Evolutionary conservation across 306 rosid species (phyloP).

Genomic region (Malus orientalis): DNA sequence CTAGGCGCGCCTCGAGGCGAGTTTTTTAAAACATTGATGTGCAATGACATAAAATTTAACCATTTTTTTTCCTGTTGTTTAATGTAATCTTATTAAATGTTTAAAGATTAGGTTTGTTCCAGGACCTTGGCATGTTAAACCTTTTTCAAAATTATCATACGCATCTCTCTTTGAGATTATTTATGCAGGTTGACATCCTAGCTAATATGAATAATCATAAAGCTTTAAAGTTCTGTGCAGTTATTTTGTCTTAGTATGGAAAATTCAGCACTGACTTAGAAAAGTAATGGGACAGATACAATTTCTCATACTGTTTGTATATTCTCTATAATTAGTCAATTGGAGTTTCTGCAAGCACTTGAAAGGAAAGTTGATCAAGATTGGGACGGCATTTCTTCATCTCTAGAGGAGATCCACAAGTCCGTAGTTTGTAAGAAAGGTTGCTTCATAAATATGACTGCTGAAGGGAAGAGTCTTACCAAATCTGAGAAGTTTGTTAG

Average conservation of each 20-base stretch:
- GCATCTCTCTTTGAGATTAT: background rate
- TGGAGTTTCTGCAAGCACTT: conserved; percentile 69
- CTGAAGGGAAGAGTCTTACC: conserved; percentile 59
- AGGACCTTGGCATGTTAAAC: background rate
- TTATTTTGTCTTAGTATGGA: background rate
- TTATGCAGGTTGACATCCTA: background rate
- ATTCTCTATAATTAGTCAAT: conserved; percentile 48
- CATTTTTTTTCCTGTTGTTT: background rate
- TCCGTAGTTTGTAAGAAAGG: conserved; percentile 61
- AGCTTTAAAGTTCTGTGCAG: background rate
- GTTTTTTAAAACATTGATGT: background rate
- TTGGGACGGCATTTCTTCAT: conserved; percentile 72
- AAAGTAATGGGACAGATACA: background rate
- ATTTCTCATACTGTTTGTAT: conserved; percentile 5
- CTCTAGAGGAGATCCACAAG: conserved; percentile 86
- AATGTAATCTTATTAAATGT: background rate
- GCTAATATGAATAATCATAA: background rate
- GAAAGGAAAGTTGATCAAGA: conserved; percentile 85
- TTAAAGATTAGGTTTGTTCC: background rate
- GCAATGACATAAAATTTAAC: background rate
- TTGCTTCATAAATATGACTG: conserved; percentile 75
- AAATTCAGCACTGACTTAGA: background rate
- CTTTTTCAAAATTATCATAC: background rate
- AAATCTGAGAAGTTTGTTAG: conserved; percentile 45
- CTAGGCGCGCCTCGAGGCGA: too few relatives aligned